Evolutionary conservation across 2,329 filamentous ascomycete species (phyloP).

Genomic region (Colletotrichum cordylinicola): DNA sequence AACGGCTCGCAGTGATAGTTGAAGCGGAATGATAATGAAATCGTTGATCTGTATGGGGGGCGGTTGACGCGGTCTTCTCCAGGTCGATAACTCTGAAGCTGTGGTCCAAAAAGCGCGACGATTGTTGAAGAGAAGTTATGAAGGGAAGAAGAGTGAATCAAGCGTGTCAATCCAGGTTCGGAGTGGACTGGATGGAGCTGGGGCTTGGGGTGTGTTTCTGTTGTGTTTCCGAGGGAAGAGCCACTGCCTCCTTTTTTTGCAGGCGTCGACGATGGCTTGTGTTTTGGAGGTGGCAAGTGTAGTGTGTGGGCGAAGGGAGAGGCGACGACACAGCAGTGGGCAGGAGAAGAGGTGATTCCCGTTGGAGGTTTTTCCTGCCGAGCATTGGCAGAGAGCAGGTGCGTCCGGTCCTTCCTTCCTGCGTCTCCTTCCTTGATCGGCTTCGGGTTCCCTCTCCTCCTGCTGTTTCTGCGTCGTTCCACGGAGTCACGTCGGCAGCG

Average conservation of each 20-base stretch:
- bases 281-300: neutral
- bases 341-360: slow-evolving; percentile 30
- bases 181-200: neutral
- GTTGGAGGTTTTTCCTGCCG: slow-evolving; percentile 10
- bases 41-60: neutral
- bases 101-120: slow-evolving; percentile 13
- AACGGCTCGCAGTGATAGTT: neutral
- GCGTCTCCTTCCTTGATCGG: neutral
- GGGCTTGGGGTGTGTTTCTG: slow-evolving; percentile 8
- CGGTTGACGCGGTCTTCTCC: neutral
- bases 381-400: slow-evolving; percentile 3
- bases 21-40: slow-evolving; percentile 11
- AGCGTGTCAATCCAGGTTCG: neutral
- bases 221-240: slow-evolving; percentile 10
- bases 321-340: slow-evolving; percentile 26
- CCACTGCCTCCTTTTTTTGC: neutral
- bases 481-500: neutral
- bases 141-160: neutral
- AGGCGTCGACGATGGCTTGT: neutral
- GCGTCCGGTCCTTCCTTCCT: neutral
- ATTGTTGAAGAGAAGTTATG: neutral
- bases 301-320: slow-evolving; percentile 31
- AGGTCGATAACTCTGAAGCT: slow-evolving; percentile 17
- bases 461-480: slow-evolving; percentile 2
- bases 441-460: neutral